Evolutionary conservation across 2,329 filamentous ascomycete species (phyloP), one percentile per base, ranked within the genome.

Genomic region (Clonostachys chloroleuca): DNA sequence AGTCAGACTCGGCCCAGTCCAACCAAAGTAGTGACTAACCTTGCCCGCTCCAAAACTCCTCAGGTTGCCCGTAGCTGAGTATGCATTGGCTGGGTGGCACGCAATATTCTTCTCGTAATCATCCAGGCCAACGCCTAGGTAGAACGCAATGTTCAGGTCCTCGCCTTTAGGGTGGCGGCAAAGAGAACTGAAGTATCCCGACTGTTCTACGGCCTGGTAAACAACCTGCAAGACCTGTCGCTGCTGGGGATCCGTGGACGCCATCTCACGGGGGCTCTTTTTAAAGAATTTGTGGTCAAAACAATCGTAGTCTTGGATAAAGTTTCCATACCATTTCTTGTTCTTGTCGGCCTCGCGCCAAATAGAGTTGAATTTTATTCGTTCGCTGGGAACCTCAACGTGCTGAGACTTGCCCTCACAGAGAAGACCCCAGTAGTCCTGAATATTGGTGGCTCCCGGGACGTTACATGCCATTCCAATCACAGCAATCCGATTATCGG

Each of bases 241-340:
- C 57, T 84, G 82, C 68, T 82, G 82, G 1, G 83, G 83, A 58
- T 87, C 83, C 6, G 80, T 83, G 53, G 52, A 36, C 49, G 56
- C 74, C 30, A 84, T 83, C 63, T 87, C 84, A 51, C 81, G 77
- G 9, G 83, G 83, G 46, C 81, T 86, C 77, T 86, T 85, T 62
- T 84, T 84, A 75, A 87, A 87, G 68, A 87, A 86, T 2, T 77
- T 70, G 24, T 81, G 77, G 53, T 87, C 83, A 56, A 87, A 87
- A 33, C 81, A 69, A 48, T 80, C 80, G 0, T 82, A 81, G 54
- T 84, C 74, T 42, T 84, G 77, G 47, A 86, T 78, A 66, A 83
- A 59, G 52, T 57, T 58, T 13, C 62, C 57, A 66, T 84, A 86
- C 62, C 80, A 78, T 45, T 69, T 74, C 59, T 83, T 83, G 34